phyloP scores from a whole-genome alignment of 108 stramenopile species.

The Stephanodiscus minutulus region DNA sequence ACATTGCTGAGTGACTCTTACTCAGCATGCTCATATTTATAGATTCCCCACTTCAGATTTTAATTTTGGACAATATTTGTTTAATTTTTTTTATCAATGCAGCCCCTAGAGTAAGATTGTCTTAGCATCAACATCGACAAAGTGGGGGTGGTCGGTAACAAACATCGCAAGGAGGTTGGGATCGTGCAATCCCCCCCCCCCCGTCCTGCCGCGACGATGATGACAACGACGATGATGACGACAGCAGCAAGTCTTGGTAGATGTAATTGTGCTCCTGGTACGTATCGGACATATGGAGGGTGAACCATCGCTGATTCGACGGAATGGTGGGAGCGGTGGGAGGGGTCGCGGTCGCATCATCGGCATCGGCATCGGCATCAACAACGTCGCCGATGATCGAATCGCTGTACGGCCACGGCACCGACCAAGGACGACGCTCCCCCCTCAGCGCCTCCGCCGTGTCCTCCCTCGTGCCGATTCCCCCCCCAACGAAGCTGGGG shows the following conservation, averaged over 20 bases:
- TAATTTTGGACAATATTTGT: too few species aligned
- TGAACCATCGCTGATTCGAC: constrained; percentile 55
- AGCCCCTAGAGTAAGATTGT: too few species aligned
- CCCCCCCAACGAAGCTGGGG: constrained; percentile 76
- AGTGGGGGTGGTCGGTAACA: constrained; percentile 76
- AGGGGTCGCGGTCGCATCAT: not conserved
- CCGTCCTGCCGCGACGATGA: constrained; percentile 25
- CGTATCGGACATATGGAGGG: constrained; percentile 63
- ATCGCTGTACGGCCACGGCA: constrained; percentile 83
- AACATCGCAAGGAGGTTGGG: constrained; percentile 76
- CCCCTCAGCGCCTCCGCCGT: constrained; percentile 16
- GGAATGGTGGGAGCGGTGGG: constrained; percentile 3
- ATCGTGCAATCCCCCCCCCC: constrained; percentile 50
- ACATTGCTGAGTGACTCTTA: too few species aligned
- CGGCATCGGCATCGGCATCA: constrained; percentile 3
- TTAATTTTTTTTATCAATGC: too few species aligned
- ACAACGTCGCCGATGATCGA: not conserved
- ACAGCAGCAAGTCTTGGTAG: constrained; percentile 43
- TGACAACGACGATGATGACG: constrained; percentile 25
- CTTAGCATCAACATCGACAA: too few species aligned
- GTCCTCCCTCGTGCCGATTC: constrained; percentile 66
- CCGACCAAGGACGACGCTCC: not conserved
- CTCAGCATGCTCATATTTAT: too few species aligned
- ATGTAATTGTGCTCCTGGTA: constrained; percentile 49
- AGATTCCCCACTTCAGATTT: too few species aligned